Percentiles rank a stretch among this genome's conserved stretches.
Evolutionary conservation across 1,284 basidiomycete genomes (phyloP).

Genomic region (Papiliotrema terrestris): DNA sequence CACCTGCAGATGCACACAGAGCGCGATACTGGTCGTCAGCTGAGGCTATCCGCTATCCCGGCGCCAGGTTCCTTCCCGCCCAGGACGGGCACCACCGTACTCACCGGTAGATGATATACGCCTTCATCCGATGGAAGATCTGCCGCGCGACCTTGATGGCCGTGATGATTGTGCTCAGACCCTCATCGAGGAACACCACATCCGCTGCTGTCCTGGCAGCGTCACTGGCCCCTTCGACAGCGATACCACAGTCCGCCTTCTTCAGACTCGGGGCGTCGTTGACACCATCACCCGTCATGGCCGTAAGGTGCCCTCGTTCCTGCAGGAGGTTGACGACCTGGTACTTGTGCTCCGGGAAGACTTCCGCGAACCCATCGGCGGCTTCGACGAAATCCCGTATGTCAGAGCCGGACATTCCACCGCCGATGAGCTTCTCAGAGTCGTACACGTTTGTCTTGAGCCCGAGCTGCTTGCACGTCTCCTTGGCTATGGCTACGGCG

Average conservation of each 20-base stretch:
- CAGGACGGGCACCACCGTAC: slow-evolving; percentile 11
- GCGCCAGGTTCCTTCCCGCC: too few relatives aligned
- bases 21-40: slow-evolving; percentile 45
- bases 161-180: slow-evolving; percentile 54
- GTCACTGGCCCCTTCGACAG: slow-evolving; percentile 62
- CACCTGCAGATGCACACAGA: slow-evolving; percentile 58
- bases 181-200: slow-evolving; percentile 57
- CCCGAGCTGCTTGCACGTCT: slow-evolving; percentile 55
- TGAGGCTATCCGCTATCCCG: too few relatives aligned
- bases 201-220: slow-evolving; percentile 61
- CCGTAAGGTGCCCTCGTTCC: slow-evolving; percentile 56
- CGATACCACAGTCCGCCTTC: slow-evolving; percentile 60
- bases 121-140: slow-evolving; percentile 60
- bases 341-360: slow-evolving; percentile 58
- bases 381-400: slow-evolving; percentile 57
- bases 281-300: slow-evolving; percentile 57
- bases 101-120: slow-evolving; percentile 51
- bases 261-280: slow-evolving; percentile 59
- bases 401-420: slow-evolving; percentile 53
- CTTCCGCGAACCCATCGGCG: slow-evolving; percentile 59
- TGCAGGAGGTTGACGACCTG: slow-evolving; percentile 58
- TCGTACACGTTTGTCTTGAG: slow-evolving; percentile 58
- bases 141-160: slow-evolving; percentile 58
- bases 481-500: slow-evolving; percentile 58
- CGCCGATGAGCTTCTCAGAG: slow-evolving; percentile 56